A percentile compares a stretch with the other conserved stretches of the same genome.
Evolutionary conservation across 2,329 filamentous ascomycete genomes (phyloP).

Genomic region (Pseudogymnoascus destructans): DNA sequence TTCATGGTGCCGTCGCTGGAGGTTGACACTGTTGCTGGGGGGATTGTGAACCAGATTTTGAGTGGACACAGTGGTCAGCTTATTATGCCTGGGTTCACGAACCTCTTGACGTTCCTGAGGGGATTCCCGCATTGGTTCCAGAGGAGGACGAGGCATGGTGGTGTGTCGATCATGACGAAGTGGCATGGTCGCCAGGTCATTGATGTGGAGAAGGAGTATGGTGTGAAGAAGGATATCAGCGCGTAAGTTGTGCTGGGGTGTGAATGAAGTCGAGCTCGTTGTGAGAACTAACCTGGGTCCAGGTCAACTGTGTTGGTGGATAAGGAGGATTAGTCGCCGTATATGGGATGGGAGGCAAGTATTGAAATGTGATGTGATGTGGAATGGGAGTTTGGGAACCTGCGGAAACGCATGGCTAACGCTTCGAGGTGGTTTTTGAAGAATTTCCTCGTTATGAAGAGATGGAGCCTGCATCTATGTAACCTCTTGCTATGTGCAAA

Average conservation of each 20-base stretch:
- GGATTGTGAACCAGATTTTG: conserved; percentile 46
- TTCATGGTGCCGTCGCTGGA: conserved; percentile 42
- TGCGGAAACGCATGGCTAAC: background rate
- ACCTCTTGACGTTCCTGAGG: conserved; percentile 32
- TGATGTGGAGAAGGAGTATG: conserved; percentile 22
- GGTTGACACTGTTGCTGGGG: conserved; percentile 51
- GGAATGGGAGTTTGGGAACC: conserved; percentile 1
- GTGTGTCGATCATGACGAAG: conserved; percentile 20
- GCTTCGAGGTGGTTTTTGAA: background rate
- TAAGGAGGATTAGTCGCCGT: background rate
- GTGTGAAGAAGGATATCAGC: conserved; percentile 15
- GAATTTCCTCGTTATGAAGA: conserved; percentile 1
- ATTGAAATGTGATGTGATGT: background rate
- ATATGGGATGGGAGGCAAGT: background rate
- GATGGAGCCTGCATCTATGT: background rate
- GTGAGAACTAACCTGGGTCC: background rate
- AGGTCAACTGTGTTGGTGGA: background rate
- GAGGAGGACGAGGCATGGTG: conserved; percentile 35
- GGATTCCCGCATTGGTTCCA: conserved; percentile 52
- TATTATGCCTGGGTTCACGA: conserved; percentile 36
- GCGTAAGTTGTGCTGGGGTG: conserved; percentile 17
- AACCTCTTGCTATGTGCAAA: conserved; percentile 4
- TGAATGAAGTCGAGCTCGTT: background rate
- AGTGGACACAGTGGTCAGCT: conserved; percentile 44
- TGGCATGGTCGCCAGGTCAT: conserved; percentile 25